Conservation (phyloP, 108 stramenopile genomes). For the Nitzschia palea region DNA sequence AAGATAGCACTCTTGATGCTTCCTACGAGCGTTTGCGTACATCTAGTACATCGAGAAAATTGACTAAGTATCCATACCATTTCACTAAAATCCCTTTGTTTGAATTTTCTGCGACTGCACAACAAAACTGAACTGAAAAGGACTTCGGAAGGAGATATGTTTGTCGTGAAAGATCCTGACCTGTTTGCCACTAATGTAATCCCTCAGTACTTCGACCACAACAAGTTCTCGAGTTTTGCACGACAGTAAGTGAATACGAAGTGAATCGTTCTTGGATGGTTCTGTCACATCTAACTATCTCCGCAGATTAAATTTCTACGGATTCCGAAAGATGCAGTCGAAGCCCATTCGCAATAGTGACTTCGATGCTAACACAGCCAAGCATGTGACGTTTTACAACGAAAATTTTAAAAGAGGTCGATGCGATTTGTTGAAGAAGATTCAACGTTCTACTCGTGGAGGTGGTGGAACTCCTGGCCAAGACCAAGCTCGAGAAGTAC, state of each 20-base stretch:
- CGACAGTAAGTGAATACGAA: conserved; percentile 25
- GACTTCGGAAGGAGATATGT: conserved; percentile 82
- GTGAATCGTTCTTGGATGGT: no score
- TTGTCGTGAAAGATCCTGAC: conserved; percentile 85
- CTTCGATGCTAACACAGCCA: conserved; percentile 73
- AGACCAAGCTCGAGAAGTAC: conserved; percentile 59
- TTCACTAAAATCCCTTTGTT: neutral
- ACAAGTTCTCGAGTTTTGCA: conserved; percentile 65
- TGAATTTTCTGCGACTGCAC: neutral
- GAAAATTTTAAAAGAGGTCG: conserved; percentile 86
- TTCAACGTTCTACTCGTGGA: conserved; percentile 80
- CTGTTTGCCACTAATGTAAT: conserved; percentile 62
- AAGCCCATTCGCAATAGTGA: conserved; percentile 86
- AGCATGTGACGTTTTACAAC: conserved; percentile 87
- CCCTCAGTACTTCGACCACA: conserved; percentile 90
- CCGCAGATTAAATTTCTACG: conserved; percentile 68
- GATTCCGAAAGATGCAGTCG: conserved; percentile 86
- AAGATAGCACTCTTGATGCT: conserved; percentile 13
- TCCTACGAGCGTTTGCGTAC: conserved; percentile 11
- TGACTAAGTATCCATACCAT: neutral
- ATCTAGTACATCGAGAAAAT: conserved; percentile 2
- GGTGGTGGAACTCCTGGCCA: conserved; percentile 45
- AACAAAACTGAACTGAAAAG: conserved; percentile 19
- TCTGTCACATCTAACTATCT: no score
- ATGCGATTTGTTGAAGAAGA: conserved; percentile 72